Conservation (phyloP, 345 rosid species). For the Camelina neglecta region DNA sequence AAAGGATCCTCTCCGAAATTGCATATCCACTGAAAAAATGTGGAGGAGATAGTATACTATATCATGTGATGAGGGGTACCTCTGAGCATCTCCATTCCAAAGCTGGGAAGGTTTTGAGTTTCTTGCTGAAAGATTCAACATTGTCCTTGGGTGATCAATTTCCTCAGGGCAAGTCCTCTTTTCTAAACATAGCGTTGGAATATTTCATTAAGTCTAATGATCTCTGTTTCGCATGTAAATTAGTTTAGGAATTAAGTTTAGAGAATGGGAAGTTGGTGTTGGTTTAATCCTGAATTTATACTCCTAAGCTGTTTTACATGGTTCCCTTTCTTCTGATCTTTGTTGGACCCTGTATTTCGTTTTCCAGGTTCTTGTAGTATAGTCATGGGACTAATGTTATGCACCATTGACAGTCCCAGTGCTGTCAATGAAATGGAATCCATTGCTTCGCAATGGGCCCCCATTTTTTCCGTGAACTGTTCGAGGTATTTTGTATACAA, state of each 20-base stretch:
- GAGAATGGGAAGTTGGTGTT: no score
- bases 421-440: constrained; percentile 45
- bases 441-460: constrained; percentile 63
- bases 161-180: constrained; percentile 54
- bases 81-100: constrained; percentile 64
- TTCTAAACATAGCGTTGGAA: not conserved
- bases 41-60: constrained; percentile 65
- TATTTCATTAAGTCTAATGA: no score
- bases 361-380: constrained; percentile 52
- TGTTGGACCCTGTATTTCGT: not conserved
- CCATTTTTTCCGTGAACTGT: constrained; percentile 56
- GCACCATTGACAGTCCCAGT: constrained; percentile 53
- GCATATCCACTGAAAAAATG: constrained; percentile 46
- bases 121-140: constrained; percentile 54
- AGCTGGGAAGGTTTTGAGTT: constrained; percentile 56
- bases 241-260: no score
- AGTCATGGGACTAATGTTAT: constrained; percentile 59
- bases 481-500: constrained; percentile 51
- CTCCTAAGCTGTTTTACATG: not conserved
- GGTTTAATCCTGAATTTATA: not conserved
- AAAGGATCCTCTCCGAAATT: constrained; percentile 64
- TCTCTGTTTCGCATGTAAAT: no score
- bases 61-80: constrained; percentile 63
- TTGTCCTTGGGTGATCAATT: constrained; percentile 54
- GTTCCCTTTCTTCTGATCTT: constrained; percentile 1